These are phyloP conservation scores for Arthromyces matolae DNA, from an alignment of 768 basidiomycete species.

Conservation along the genomic window DNA sequence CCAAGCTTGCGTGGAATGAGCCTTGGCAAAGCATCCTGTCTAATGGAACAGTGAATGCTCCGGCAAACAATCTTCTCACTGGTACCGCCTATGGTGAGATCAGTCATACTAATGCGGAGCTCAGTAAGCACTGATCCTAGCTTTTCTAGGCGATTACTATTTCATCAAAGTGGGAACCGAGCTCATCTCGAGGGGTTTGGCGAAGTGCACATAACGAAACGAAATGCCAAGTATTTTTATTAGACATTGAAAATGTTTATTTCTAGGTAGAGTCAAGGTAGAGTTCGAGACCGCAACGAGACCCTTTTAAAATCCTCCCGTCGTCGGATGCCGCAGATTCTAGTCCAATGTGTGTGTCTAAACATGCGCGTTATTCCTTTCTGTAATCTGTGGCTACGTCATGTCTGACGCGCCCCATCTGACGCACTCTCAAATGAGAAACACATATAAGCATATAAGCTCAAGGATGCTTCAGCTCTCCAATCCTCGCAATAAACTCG, in stretches of 20 bases:
- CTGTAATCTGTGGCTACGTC: too few relatives aligned
- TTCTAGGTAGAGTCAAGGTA: background rate
- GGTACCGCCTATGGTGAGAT: constrained; percentile 35
- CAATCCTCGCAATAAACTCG: too few relatives aligned
- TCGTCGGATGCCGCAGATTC: too few relatives aligned
- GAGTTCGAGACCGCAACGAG: background rate
- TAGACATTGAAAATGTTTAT: background rate
- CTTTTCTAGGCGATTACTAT: constrained; percentile 6
- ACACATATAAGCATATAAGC: too few relatives aligned
- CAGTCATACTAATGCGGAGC: constrained; percentile 1
- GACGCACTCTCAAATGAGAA: too few relatives aligned
- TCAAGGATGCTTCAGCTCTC: too few relatives aligned
- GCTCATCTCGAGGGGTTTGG: constrained; percentile 2
- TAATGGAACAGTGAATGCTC: constrained; percentile 21
- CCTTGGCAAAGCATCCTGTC: constrained; percentile 21
- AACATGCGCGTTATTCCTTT: too few relatives aligned
- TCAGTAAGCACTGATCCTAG: background rate
- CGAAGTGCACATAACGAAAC: background rate
- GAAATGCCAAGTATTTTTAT: background rate
- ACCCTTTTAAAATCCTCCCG: too few relatives aligned
- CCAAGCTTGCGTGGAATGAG: constrained; percentile 17
- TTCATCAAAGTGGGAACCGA: constrained; percentile 10
- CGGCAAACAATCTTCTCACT: constrained; percentile 17
- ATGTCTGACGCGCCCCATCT: too few relatives aligned
- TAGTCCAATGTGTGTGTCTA: too few relatives aligned